phyloP scores from a whole-genome alignment of 2,329 filamentous ascomycete species.

The Erysiphe neolycopersici region DNA sequence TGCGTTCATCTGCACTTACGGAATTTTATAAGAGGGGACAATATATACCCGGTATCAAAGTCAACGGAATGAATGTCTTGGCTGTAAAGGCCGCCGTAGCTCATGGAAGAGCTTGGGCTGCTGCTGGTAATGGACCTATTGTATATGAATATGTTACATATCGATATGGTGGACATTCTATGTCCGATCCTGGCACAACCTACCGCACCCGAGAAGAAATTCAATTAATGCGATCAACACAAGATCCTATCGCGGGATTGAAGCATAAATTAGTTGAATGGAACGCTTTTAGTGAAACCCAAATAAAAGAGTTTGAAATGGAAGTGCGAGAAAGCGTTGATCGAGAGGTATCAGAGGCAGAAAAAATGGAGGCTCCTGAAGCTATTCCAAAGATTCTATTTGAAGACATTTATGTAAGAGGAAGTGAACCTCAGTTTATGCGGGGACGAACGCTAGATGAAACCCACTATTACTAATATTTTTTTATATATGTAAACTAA shows the following conservation, averaged over 20 bases:
- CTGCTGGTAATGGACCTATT: slow-evolving; percentile 64
- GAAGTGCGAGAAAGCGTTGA: slow-evolving; percentile 65
- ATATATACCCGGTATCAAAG: slow-evolving; percentile 97
- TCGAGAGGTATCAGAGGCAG: slow-evolving; percentile 68
- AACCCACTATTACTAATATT: slow-evolving; percentile 39
- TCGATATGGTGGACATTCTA: slow-evolving; percentile 97
- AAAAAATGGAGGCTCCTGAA: slow-evolving; percentile 65
- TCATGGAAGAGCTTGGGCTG: slow-evolving; percentile 74
- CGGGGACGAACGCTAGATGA: slow-evolving; percentile 73
- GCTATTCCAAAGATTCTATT: slow-evolving; percentile 59
- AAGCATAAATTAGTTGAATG: slow-evolving; percentile 98
- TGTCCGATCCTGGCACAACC: slow-evolving; percentile 97
- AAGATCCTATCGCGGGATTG: slow-evolving; percentile 91
- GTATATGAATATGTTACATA: slow-evolving; percentile 99
- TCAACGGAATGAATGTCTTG: slow-evolving; percentile 98
- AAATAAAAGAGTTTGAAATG: slow-evolving; percentile 93
- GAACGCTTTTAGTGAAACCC: slow-evolving; percentile 72
- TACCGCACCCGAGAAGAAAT: slow-evolving; percentile 99
- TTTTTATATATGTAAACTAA: background rate
- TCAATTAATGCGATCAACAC: slow-evolving; percentile 95
- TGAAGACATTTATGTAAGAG: slow-evolving; percentile 87
- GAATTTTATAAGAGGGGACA: slow-evolving; percentile 99
- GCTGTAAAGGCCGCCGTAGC: slow-evolving; percentile 90
- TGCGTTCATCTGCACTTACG: slow-evolving; percentile 79
- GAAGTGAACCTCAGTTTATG: slow-evolving; percentile 68